These are phyloP conservation scores for Juglanconis juglandina DNA, from an alignment of 2,329 filamentous ascomycete species.

Conservation along the genomic window DNA sequence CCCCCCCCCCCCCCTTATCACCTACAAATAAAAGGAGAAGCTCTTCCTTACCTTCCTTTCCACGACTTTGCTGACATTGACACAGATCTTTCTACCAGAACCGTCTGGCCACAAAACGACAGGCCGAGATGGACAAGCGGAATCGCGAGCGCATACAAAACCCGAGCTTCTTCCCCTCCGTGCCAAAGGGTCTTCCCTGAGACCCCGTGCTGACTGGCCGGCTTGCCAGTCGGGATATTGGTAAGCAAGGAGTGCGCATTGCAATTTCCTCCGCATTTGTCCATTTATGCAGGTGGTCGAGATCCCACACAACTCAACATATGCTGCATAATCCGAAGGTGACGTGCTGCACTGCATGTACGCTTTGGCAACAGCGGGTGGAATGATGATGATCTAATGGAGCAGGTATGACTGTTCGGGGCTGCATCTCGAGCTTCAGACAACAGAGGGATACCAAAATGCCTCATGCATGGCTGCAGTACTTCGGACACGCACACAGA, in stretches of 20 bases:
- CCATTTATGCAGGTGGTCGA: neutral
- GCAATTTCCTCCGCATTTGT: neutral
- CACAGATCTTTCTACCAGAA: slow-evolving; percentile 79
- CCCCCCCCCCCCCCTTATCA: neutral
- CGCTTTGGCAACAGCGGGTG: neutral
- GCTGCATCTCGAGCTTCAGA: neutral
- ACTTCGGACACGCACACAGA: neutral
- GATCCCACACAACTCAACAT: too few relatives aligned
- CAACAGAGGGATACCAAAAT: neutral
- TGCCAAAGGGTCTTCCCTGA: slow-evolving; percentile 61
- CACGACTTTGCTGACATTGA: neutral
- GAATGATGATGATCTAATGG: neutral
- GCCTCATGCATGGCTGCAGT: neutral
- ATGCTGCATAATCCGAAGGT: neutral
- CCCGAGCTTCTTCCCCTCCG: slow-evolving; percentile 78
- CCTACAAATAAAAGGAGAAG: too few relatives aligned
- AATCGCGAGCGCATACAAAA: slow-evolving; percentile 78
- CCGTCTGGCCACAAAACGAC: slow-evolving; percentile 73
- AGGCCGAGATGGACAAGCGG: slow-evolving; percentile 73
- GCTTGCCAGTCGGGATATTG: neutral
- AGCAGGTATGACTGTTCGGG: neutral
- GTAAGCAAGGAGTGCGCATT: slow-evolving; percentile 8
- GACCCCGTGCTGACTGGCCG: neutral
- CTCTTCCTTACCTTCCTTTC: too few relatives aligned
- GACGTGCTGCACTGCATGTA: slow-evolving; percentile 5